These are phyloP conservation scores for Colletotrichum gigasporum DNA, from an alignment of 2,329 filamentous ascomycete genomes.

Conservation along the genomic window DNA sequence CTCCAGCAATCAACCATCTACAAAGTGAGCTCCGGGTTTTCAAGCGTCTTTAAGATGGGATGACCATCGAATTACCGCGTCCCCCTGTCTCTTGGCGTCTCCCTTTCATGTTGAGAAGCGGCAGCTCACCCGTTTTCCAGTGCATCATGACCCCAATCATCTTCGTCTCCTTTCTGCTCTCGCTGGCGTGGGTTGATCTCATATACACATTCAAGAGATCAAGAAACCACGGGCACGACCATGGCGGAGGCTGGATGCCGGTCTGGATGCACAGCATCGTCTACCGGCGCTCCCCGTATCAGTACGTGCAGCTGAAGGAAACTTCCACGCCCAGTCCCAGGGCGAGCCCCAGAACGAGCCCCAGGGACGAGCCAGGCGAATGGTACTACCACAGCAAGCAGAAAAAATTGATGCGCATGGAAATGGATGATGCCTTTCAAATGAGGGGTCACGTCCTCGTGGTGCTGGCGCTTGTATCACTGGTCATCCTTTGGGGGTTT, in stretches of 20 bases:
- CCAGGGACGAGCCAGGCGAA: constrained; percentile 35
- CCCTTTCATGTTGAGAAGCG: too few relatives aligned
- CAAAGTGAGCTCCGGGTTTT: constrained; percentile 32
- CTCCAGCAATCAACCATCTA: constrained; percentile 35
- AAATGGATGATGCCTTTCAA: constrained; percentile 71
- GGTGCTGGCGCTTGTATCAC: constrained; percentile 51
- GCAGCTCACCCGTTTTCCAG: constrained; percentile 37
- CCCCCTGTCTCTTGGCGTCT: not conserved
- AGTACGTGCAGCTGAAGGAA: constrained; percentile 40
- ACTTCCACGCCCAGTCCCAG: constrained; percentile 8
- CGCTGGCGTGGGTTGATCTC: constrained; percentile 70
- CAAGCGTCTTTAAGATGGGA: not conserved
- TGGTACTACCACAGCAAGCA: constrained; percentile 66
- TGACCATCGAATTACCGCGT: not conserved
- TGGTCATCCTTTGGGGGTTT: constrained; percentile 40
- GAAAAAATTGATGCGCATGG: constrained; percentile 68
- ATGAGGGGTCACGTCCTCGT: constrained; percentile 64
- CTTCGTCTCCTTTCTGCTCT: constrained; percentile 72
- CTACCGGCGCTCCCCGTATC: constrained; percentile 51
- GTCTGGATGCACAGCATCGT: constrained; percentile 52
- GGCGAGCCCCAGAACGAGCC: too few relatives aligned
- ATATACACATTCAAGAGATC: constrained; percentile 62
- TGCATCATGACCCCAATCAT: constrained; percentile 69
- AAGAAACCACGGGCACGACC: constrained; percentile 42
- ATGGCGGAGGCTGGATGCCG: constrained; percentile 42